These are phyloP conservation scores for Basipetospora chlamydospora DNA, from an alignment of 2,329 filamentous ascomycete species.

Conservation along the genomic window DNA sequence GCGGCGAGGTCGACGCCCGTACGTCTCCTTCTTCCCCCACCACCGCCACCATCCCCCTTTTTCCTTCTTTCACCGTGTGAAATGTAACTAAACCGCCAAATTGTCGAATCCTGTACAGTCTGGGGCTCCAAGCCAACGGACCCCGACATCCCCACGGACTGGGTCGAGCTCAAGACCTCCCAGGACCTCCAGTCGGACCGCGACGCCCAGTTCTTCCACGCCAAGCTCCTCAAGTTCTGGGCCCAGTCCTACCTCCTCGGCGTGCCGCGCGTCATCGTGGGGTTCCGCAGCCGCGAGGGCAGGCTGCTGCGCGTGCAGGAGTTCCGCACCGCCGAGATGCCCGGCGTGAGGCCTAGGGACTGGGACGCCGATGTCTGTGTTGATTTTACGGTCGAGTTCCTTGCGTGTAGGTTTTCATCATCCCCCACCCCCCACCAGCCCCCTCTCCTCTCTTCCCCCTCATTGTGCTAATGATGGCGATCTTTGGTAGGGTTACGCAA, in stretches of 20 bases:
- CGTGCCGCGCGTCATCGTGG: slow-evolving; percentile 82
- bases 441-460: neutral
- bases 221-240: slow-evolving; percentile 92
- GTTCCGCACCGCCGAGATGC: slow-evolving; percentile 66
- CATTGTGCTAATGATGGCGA: neutral
- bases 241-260: slow-evolving; percentile 90
- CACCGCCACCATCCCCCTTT: neutral
- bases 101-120: too few relatives aligned
- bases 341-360: slow-evolving; percentile 55
- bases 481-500: slow-evolving; percentile 43
- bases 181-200: slow-evolving; percentile 52
- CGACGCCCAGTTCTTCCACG: slow-evolving; percentile 64
- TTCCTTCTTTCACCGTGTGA: neutral
- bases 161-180: slow-evolving; percentile 92
- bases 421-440: neutral
- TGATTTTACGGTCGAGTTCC: slow-evolving; percentile 67
- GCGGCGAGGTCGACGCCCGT: slow-evolving; percentile 88
- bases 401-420: slow-evolving; percentile 48
- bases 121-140: slow-evolving; percentile 67
- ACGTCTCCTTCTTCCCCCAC: slow-evolving; percentile 16
- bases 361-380: slow-evolving; percentile 95
- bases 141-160: slow-evolving; percentile 59
- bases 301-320: slow-evolving; percentile 61
- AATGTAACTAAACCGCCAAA: too few relatives aligned
- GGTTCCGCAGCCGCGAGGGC: slow-evolving; percentile 60